Conservation (phyloP, 148 eudicot species). For the Cornus kousa region DNA sequence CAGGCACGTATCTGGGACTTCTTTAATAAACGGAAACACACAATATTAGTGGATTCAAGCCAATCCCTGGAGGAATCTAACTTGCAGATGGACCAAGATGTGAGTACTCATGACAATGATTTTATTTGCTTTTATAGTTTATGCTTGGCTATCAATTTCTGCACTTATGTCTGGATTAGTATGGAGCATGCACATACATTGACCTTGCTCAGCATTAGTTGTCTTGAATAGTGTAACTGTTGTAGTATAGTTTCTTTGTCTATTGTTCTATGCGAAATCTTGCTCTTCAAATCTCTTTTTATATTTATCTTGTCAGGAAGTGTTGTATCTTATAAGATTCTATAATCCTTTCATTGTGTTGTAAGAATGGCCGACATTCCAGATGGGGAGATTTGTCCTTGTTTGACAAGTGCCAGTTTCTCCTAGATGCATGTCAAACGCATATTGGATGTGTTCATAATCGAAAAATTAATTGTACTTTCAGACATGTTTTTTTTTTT, state of each 20-base stretch:
- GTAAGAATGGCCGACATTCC: background rate
- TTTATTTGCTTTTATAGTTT: background rate
- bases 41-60: conserved; percentile 44
- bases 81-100: conserved; percentile 93
- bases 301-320: background rate
- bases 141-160: background rate
- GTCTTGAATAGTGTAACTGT: background rate
- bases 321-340: background rate
- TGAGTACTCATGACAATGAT: conserved; percentile 33
- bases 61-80: conserved; percentile 74
- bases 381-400: background rate
- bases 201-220: background rate
- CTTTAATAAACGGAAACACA: conserved; percentile 57
- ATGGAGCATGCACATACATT: conserved; percentile 1
- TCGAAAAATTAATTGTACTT: too few relatives aligned
- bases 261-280: background rate
- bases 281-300: background rate
- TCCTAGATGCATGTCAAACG: too few relatives aligned
- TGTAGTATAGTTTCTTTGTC: background rate
- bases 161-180: background rate
- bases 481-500: background rate
- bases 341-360: background rate
- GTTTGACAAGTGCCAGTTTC: too few relatives aligned
- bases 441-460: too few relatives aligned
- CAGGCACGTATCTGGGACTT: conserved; percentile 90